A percentile compares a stretch with the other conserved stretches of the same genome.
Conservation (phyloP, 23 red algal species). For the Gracilaria vermiculophylla region DNA sequence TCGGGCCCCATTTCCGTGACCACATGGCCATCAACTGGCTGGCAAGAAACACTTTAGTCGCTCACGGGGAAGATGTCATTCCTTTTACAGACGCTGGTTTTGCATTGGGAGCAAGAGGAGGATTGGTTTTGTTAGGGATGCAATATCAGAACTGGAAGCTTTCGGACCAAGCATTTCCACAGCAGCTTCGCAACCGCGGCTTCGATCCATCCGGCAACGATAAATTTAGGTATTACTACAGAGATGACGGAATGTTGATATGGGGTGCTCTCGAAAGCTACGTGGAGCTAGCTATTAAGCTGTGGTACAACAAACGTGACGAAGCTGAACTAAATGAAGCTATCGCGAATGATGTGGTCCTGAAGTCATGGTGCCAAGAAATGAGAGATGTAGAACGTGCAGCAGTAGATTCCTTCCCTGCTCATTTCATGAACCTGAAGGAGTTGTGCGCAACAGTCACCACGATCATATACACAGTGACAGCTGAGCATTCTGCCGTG, state of each 20-base stretch:
- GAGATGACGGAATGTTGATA: conserved; percentile 57
- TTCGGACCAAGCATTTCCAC: conserved; percentile 39
- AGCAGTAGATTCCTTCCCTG: conserved; percentile 45
- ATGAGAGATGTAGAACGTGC: conserved; percentile 54
- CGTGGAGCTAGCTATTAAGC: conserved; percentile 16
- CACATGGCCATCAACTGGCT: conserved; percentile 70
- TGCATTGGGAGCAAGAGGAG: conserved; percentile 28
- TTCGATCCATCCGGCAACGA: conserved; percentile 50
- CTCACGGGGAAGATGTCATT: conserved; percentile 40
- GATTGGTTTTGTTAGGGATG: conserved; percentile 26
- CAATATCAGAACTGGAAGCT: conserved; percentile 45
- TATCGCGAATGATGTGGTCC: conserved; percentile 29
- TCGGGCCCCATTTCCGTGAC: conserved; percentile 55
- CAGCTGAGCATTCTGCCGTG: conserved; percentile 63
- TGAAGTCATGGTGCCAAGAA: conserved; percentile 53
- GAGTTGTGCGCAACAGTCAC: conserved; percentile 32
- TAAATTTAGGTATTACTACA: conserved; percentile 55
- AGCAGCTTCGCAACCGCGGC: conserved; percentile 42
- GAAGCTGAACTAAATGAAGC: conserved; percentile 19
- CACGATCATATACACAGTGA: conserved; percentile 60
- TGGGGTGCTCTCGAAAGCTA: conserved; percentile 47
- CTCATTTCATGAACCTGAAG: background rate
- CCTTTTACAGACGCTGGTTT: conserved; percentile 62
- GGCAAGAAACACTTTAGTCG: conserved; percentile 53
- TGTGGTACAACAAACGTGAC: conserved; percentile 15